These are phyloP conservation scores for Monascus purpureus DNA, from an alignment of 495 filamentous ascomycete species.

Conservation along the genomic window DNA sequence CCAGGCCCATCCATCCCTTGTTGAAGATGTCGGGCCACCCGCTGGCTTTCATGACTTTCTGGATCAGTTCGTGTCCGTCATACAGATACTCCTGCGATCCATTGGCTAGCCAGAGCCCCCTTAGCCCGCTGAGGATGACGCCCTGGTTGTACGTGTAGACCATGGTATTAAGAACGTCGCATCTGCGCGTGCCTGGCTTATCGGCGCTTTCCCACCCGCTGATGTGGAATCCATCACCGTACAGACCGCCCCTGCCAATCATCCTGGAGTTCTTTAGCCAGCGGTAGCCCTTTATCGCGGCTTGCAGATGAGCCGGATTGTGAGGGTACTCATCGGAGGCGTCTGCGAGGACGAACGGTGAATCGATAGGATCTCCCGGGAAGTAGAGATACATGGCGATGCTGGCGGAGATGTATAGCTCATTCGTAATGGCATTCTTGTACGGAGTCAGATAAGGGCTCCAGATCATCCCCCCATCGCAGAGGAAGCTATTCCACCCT, in stretches of 20 bases:
- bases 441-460: conserved; percentile 70
- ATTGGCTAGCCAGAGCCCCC: conserved; percentile 65
- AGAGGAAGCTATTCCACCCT: conserved; percentile 75
- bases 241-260: conserved; percentile 67
- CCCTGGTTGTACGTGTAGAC: conserved; percentile 96
- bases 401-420: conserved; percentile 73
- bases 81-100: conserved; percentile 49
- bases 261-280: conserved; percentile 74
- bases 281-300: conserved; percentile 61
- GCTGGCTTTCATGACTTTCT: conserved; percentile 59
- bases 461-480: conserved; percentile 89
- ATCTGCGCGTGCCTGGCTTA: conserved; percentile 40
- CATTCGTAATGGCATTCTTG: conserved; percentile 96
- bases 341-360: conserved; percentile 42
- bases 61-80: conserved; percentile 66
- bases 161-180: conserved; percentile 72
- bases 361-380: conserved; percentile 59
- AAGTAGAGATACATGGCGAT: conserved; percentile 86
- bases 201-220: conserved; percentile 39
- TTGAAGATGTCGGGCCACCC: conserved; percentile 43
- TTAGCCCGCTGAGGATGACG: conserved; percentile 73
- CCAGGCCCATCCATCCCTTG: conserved; percentile 55
- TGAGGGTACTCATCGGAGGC: conserved; percentile 26
- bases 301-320: conserved; percentile 50
- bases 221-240: conserved; percentile 87